Evolutionary conservation across 331 rosid genomes (phyloP).

Genomic region (Dryas integrifolia): DNA sequence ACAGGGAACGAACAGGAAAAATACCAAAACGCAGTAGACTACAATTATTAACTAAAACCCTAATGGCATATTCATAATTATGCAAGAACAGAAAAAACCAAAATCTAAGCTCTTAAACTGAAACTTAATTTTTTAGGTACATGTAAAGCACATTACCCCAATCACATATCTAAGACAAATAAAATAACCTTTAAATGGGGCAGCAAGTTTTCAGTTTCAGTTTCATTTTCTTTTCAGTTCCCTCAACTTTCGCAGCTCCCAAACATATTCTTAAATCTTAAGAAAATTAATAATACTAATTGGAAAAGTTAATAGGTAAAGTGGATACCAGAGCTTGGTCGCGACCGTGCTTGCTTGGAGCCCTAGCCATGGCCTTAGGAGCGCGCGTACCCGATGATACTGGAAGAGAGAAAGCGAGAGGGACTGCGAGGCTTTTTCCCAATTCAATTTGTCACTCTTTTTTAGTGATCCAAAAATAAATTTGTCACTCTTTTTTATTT

Average conservation of each 20-base stretch:
- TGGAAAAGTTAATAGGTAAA: not conserved
- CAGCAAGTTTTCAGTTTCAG: not conserved
- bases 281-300: not conserved
- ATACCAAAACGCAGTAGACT: slow-evolving; percentile 4
- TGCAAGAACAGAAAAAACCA: not conserved
- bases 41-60: slow-evolving; percentile 6
- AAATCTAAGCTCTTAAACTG: not conserved
- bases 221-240: not conserved
- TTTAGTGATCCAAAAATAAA: no score
- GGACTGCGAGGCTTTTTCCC: not conserved
- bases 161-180: not conserved
- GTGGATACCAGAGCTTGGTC: slow-evolving; percentile 44
- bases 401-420: not conserved
- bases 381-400: slow-evolving; percentile 5
- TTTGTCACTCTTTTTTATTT: no score
- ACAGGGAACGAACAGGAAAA: slow-evolving; percentile 9
- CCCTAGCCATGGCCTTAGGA: slow-evolving; percentile 38
- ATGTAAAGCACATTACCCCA: not conserved
- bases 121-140: not conserved
- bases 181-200: not conserved
- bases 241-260: not conserved
- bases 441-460: no score
- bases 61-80: not conserved
- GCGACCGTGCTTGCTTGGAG: slow-evolving; percentile 52
- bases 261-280: not conserved